Conservation (phyloP, 345 rosid genomes). For the Eucalyptus cladocalyx region DNA sequence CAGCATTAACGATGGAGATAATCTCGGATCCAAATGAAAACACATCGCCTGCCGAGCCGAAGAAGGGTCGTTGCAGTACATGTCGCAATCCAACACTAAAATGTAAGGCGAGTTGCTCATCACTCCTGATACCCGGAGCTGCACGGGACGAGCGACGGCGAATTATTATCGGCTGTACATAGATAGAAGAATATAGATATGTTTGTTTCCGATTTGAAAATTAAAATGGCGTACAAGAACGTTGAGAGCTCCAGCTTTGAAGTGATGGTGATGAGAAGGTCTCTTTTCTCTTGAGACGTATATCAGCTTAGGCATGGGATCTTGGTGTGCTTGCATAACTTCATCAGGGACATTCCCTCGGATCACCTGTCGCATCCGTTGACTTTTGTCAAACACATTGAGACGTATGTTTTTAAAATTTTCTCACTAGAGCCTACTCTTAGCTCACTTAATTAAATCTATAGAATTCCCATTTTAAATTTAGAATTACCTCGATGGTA, state of each 20-base stretch:
- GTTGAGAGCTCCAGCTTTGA: constrained; percentile 51
- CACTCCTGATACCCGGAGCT: constrained; percentile 39
- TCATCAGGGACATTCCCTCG: neutral
- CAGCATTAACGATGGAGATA: constrained; percentile 10
- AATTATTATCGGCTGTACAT: neutral
- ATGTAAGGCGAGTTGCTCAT: constrained; percentile 32
- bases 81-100: constrained; percentile 36
- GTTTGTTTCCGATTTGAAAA: neutral
- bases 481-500: constrained; percentile 4
- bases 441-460: neutral
- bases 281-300: constrained; percentile 40
- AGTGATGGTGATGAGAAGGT: constrained; percentile 17
- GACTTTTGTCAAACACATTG: neutral
- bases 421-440: too few species aligned
- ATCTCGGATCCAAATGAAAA: constrained; percentile 15
- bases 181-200: neutral
- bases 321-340: neutral
- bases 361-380: neutral
- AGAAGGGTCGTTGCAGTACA: constrained; percentile 31
- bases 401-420: neutral
- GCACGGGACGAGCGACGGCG: neutral
- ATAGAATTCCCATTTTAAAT: neutral
- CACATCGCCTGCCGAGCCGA: constrained; percentile 39
- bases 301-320: constrained; percentile 14
- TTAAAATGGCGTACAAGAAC: constrained; percentile 15